Percentiles rank a stretch among this genome's conserved stretches.
Conservation (phyloP, 768 basidiomycete species). For the Psilocybe cyanescens region DNA sequence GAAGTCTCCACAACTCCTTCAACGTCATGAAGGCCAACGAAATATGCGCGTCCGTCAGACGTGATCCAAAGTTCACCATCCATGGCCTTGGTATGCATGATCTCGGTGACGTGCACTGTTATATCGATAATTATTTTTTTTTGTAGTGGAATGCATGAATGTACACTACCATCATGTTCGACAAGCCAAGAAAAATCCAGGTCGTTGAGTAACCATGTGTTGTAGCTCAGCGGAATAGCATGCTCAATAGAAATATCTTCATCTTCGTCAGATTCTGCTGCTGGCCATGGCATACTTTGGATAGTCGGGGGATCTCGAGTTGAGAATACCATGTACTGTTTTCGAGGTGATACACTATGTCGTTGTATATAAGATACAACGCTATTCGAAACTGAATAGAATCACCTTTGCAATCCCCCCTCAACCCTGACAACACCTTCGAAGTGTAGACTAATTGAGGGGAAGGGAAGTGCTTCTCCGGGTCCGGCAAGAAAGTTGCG, state of each 20-base stretch:
- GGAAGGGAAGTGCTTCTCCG: constrained; percentile 76
- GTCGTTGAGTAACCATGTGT: constrained; percentile 46
- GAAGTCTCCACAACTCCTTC: constrained; percentile 22
- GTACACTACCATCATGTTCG: constrained; percentile 65
- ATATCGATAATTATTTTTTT: neutral
- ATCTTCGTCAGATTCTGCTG: constrained; percentile 40
- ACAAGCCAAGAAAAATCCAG: constrained; percentile 77
- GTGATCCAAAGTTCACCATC: constrained; percentile 84
- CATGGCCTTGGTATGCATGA: constrained; percentile 59
- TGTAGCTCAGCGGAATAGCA: constrained; percentile 48
- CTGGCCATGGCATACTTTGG: constrained; percentile 87
- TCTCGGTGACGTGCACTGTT: constrained; percentile 67
- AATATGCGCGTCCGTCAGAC: constrained; percentile 82
- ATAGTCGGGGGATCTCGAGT: constrained; percentile 75
- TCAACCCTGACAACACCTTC: constrained; percentile 85
- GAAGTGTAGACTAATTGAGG: constrained; percentile 69
- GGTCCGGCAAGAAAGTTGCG: constrained; percentile 77
- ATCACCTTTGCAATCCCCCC: constrained; percentile 72
- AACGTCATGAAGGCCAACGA: constrained; percentile 65
- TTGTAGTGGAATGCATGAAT: neutral
- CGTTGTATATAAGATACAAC: constrained; percentile 11
- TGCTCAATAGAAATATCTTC: constrained; percentile 33
- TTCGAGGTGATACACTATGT: constrained; percentile 74
- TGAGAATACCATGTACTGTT: constrained; percentile 71
- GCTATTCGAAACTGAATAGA: neutral